phyloP scores from a whole-genome alignment of 2,329 filamentous ascomycete species.

The Sclerotinia subarctica region DNA sequence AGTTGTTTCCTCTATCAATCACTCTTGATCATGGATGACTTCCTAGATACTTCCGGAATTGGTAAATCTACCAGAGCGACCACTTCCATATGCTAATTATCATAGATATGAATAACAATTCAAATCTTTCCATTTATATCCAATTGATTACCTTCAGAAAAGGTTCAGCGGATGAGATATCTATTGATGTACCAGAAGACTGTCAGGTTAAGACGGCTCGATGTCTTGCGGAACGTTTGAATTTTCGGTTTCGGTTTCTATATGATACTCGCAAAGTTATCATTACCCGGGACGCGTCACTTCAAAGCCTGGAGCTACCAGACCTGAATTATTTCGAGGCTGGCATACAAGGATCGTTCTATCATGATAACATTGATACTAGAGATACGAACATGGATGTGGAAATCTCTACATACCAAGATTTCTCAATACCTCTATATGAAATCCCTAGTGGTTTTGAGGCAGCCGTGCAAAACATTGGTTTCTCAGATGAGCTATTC shows the following conservation, averaged over 20 bases:
- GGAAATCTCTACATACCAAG: not conserved
- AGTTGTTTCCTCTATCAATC: not conserved
- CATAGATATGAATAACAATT: slow-evolving; percentile 25
- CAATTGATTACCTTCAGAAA: slow-evolving; percentile 25
- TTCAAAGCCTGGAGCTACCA: not conserved
- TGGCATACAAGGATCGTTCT: not conserved
- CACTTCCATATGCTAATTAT: slow-evolving; percentile 3
- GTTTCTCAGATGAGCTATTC: not conserved
- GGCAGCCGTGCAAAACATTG: not conserved
- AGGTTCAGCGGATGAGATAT: not conserved
- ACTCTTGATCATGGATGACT: slow-evolving; percentile 14
- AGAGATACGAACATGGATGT: not conserved
- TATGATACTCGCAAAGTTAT: slow-evolving; percentile 7
- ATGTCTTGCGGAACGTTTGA: not conserved
- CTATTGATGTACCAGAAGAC: slow-evolving; percentile 16
- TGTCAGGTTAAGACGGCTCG: slow-evolving; percentile 7
- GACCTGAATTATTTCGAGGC: not conserved
- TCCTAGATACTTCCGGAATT: slow-evolving; percentile 20
- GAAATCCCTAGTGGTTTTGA: not conserved
- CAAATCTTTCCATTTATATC: slow-evolving; percentile 23
- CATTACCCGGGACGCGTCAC: not conserved
- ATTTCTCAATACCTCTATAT: not conserved
- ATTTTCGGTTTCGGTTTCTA: not conserved
- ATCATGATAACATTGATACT: not conserved
- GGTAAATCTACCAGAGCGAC: slow-evolving; percentile 9